Conservation (phyloP, 176 grass and related monocot genomes). For the Metroxylon sagu region DNA sequence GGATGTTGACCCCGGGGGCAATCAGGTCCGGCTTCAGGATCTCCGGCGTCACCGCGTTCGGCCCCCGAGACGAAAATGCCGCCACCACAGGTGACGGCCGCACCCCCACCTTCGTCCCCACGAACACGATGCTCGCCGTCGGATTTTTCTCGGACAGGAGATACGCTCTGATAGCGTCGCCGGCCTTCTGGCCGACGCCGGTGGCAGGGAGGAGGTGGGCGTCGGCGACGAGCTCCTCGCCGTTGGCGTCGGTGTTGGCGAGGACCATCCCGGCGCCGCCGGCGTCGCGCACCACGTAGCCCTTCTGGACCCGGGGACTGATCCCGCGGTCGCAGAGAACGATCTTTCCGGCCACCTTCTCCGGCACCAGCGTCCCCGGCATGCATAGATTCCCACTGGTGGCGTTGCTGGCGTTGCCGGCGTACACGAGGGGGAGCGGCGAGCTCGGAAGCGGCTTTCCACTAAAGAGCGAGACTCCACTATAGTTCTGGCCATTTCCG, state of each 20-base stretch:
- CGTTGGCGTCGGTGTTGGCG: slow-evolving; percentile 71
- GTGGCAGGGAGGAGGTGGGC: slow-evolving; percentile 69
- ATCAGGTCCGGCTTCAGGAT: slow-evolving; percentile 78
- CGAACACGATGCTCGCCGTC: slow-evolving; percentile 46
- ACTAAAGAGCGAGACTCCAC: slow-evolving; percentile 65
- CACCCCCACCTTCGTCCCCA: slow-evolving; percentile 58
- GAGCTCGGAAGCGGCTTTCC: slow-evolving; percentile 39
- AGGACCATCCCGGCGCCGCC: slow-evolving; percentile 82
- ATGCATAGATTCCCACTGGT: slow-evolving; percentile 75
- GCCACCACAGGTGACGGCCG: slow-evolving; percentile 60
- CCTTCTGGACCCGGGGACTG: slow-evolving; percentile 74
- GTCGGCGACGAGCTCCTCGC: slow-evolving; percentile 84
- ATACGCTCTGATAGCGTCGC: slow-evolving; percentile 47
- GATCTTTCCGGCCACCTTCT: slow-evolving; percentile 78
- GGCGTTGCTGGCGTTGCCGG: slow-evolving; percentile 68
- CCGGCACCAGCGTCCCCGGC: slow-evolving; percentile 48
- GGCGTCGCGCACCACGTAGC: slow-evolving; percentile 54
- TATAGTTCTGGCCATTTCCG: slow-evolving; percentile 67
- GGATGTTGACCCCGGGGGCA: slow-evolving; percentile 80
- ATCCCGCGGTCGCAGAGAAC: slow-evolving; percentile 77
- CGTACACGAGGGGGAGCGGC: slow-evolving; percentile 44
- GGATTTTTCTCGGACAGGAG: slow-evolving; percentile 28
- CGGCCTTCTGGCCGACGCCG: slow-evolving; percentile 50
- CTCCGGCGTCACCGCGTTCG: slow-evolving; percentile 60
- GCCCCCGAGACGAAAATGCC: slow-evolving; percentile 78